Percentiles rank a stretch among this genome's conserved stretches.
Evolutionary conservation across 768 basidiomycete genomes (phyloP).

Genomic region (Pleurotus djamor): DNA sequence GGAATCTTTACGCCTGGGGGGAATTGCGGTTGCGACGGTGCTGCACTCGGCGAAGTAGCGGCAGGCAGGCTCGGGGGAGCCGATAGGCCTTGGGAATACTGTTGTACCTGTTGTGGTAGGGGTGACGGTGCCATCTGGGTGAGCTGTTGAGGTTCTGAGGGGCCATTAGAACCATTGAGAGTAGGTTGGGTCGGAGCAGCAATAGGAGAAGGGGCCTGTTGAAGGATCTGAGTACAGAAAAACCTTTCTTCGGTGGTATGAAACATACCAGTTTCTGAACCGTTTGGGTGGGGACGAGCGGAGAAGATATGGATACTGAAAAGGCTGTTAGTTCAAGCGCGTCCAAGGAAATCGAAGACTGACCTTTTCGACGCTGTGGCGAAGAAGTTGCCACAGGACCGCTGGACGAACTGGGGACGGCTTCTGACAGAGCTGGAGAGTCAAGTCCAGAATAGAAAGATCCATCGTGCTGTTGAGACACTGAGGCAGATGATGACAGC

Average conservation of each 20-base stretch:
- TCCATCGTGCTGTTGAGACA: slow-evolving; percentile 61
- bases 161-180: slow-evolving; percentile 36
- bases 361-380: slow-evolving; percentile 61
- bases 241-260: background rate
- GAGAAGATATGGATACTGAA: slow-evolving; percentile 42
- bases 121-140: slow-evolving; percentile 37
- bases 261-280: slow-evolving; percentile 39
- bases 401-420: slow-evolving; percentile 37
- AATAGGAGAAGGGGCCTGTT: background rate
- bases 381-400: slow-evolving; percentile 56
- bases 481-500: slow-evolving; percentile 72
- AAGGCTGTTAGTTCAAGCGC: background rate
- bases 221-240: background rate
- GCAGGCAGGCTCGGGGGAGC: slow-evolving; percentile 7
- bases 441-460: slow-evolving; percentile 72
- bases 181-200: slow-evolving; percentile 25
- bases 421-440: slow-evolving; percentile 75
- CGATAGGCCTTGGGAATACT: slow-evolving; percentile 14
- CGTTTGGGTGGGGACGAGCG: slow-evolving; percentile 37
- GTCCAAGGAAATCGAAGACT: slow-evolving; percentile 10
- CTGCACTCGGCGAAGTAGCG: slow-evolving; percentile 19
- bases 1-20: slow-evolving; percentile 69
- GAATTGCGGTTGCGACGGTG: slow-evolving; percentile 36
- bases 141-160: slow-evolving; percentile 14
- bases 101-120: slow-evolving; percentile 47